These are phyloP conservation scores for Penicillium herquei DNA, from an alignment of 495 filamentous ascomycete species.

Conservation along the genomic window DNA sequence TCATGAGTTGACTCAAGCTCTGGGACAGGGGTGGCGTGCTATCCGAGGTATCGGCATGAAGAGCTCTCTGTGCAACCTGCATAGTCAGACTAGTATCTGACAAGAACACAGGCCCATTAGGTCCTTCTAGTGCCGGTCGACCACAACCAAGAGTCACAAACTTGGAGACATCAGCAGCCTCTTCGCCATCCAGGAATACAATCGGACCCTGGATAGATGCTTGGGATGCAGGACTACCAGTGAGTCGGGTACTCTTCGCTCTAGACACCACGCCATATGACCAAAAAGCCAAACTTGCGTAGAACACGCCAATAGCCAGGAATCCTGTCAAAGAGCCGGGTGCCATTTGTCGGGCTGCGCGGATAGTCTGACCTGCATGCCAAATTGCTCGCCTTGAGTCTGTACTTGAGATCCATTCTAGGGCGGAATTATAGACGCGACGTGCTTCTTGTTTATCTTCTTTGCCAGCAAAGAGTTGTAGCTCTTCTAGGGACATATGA, in stretches of 20 bases:
- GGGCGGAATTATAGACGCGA: conserved; percentile 49
- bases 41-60: conserved; percentile 25
- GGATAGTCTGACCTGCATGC: conserved; percentile 62
- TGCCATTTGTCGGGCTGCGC: conserved; percentile 49
- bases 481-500: conserved; percentile 60
- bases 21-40: conserved; percentile 47
- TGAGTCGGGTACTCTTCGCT: conserved; percentile 24
- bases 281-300: conserved; percentile 61
- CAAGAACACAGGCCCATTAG: conserved; percentile 20
- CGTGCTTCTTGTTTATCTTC: conserved; percentile 61
- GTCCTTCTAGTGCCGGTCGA: conserved; percentile 38
- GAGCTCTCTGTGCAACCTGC: conserved; percentile 23
- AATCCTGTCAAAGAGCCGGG: conserved; percentile 53
- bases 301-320: conserved; percentile 57
- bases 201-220: conserved; percentile 13
- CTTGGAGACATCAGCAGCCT: conserved; percentile 39
- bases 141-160: conserved; percentile 49
- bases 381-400: conserved; percentile 57
- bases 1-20: conserved; percentile 55
- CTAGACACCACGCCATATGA: conserved; percentile 51
- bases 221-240: conserved; percentile 11
- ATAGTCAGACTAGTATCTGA: conserved; percentile 24
- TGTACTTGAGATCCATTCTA: conserved; percentile 50
- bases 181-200: conserved; percentile 50
- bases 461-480: conserved; percentile 63